A percentile compares a stretch with the other conserved stretches of the same genome.
phyloP scores from a whole-genome alignment of 306 rosid genomes.

The Myrica gale region DNA sequence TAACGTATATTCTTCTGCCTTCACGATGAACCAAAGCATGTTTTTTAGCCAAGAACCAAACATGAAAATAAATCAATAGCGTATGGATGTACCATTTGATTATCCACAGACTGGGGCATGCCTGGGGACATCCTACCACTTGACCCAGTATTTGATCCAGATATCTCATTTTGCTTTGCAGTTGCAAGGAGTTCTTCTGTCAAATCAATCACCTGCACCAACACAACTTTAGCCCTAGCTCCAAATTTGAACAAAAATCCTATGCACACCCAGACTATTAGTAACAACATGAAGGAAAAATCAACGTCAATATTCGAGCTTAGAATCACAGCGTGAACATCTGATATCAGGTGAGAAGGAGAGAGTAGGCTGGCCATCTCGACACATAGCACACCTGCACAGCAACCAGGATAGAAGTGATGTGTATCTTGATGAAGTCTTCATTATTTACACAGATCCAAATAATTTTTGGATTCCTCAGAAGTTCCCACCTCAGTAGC shows the following conservation, averaged over 20 bases:
- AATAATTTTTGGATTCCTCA: conserved; percentile 33
- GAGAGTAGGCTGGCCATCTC: conserved; percentile 74
- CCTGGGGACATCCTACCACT: conserved; percentile 43
- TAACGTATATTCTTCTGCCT: not conserved
- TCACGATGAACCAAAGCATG: conserved; percentile 1
- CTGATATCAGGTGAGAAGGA: conserved; percentile 64
- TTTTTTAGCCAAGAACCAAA: not conserved
- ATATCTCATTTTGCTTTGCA: conserved; percentile 69
- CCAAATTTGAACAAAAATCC: conserved; percentile 24
- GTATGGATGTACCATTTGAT: conserved; percentile 40
- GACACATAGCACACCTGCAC: conserved; percentile 87
- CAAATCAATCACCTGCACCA: conserved; percentile 78
- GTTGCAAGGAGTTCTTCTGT: conserved; percentile 90
- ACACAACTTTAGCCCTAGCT: conserved; percentile 48
- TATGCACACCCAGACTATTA: conserved; percentile 20
- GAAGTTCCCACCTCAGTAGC: conserved; percentile 35
- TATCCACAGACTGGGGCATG: conserved; percentile 41
- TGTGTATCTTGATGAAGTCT: conserved; percentile 59
- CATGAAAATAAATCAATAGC: conserved; percentile 1
- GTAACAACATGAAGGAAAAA: conserved; percentile 36
- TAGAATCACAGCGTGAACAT: conserved; percentile 72
- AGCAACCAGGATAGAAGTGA: conserved; percentile 81
- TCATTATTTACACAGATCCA: conserved; percentile 38
- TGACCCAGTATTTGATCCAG: conserved; percentile 41
- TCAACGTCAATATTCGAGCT: conserved; percentile 58